Evolutionary conservation across 192 early-diverging fungal species (phyloP).

Genomic region (Phlyctochytrium bullatum): DNA sequence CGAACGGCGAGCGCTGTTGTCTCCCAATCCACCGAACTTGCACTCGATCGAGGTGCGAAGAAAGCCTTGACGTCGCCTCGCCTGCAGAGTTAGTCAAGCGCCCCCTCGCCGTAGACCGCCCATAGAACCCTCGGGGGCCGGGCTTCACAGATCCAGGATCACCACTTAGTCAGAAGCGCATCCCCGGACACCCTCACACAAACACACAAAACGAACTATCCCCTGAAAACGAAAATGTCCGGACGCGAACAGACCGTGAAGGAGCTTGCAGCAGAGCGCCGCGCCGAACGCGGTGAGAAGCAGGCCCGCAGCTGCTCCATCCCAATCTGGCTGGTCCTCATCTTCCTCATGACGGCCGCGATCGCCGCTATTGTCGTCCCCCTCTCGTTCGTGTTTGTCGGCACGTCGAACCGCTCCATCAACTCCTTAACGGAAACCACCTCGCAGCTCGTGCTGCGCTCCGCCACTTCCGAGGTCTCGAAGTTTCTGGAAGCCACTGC

Average conservation of each 20-base stretch:
- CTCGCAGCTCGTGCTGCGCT: background rate
- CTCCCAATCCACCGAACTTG: no score
- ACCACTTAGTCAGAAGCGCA: no score
- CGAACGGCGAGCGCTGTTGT: no score
- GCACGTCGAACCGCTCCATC: background rate
- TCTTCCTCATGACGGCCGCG: background rate
- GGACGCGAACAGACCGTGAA: background rate
- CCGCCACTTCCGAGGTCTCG: background rate
- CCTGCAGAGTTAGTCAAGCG: no score
- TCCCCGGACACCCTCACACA: no score
- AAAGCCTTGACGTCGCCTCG: no score
- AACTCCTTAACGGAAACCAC: background rate
- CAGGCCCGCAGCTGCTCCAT: background rate
- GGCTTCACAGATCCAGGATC: no score
- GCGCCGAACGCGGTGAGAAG: background rate
- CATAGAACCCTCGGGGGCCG: no score
- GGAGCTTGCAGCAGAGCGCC: slow-evolving; percentile 1
- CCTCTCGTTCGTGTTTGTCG: background rate
- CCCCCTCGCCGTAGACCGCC: no score
- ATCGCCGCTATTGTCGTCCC: slow-evolving; percentile 4
- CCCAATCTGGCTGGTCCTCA: background rate
- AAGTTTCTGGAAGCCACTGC: background rate
- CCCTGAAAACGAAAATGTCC: no score
- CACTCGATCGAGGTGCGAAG: no score
- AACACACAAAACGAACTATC: no score